Evolutionary conservation across 2,329 filamentous ascomycete genomes (phyloP), one percentile per base, ranked within the genome.

Genomic region (Knoxdaviesia capensis): DNA sequence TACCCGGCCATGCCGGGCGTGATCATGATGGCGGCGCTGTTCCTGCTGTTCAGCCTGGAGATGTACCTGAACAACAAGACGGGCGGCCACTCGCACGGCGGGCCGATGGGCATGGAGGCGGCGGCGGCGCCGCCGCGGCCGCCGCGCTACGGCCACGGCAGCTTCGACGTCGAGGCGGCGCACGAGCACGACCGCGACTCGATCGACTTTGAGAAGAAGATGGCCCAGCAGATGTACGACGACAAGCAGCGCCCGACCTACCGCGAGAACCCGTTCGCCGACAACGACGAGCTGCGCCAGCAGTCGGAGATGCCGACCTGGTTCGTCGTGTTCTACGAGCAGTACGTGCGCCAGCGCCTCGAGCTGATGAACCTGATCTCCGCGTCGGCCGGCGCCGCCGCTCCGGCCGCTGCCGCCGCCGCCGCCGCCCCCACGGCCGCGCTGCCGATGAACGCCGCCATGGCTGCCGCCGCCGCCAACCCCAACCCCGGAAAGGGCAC

Each of bases 1-100:
- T 93, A 88, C 58, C 71, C 69, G 42, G 80, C 83, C 28, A 81
- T 90, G 61, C 76, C 84, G 1, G 84, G 85, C 4, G 69, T 86
- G 41, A 76, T 92, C 44, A 77, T 83, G 39, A 84, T 93, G 73
- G 63, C 75, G 7, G 77, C 80, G 30, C 80, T 85, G 34, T 69
- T 92, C 50, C 65, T 82, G 7, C 84, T 94, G 5, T 80, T 88
- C 7, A 67, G 77, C 7, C 69, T 94, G 46, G 87, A 94, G 57
- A 93, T 76, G 69, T 59, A 69, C 31, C 71, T 76, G 44, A 62
- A 64, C 36, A 56, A 59, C 39, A 75, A 74, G 56, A 67, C 65
- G 41, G 71, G 70, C 5, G 69, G 69, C 0, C 69, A 74, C 49
- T 68, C 64, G 4, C 72, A 76, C 46, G 71, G 71, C 31, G 69